phyloP scores from a whole-genome alignment of 1,284 basidiomycete genomes.

The Golubevia pallescens region DNA sequence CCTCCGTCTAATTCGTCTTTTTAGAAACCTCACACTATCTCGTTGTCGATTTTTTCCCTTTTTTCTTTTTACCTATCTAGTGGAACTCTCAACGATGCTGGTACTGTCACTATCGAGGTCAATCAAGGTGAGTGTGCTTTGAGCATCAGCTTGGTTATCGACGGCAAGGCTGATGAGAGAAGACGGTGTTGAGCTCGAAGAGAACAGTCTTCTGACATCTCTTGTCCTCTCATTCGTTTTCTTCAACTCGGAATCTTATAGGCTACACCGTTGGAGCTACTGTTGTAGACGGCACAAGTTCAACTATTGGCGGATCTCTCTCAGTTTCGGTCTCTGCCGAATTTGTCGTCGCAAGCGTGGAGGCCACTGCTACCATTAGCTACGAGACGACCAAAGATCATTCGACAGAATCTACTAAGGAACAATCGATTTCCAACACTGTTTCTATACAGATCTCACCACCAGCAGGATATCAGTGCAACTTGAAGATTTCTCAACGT shows the following conservation, averaged over 20 bases:
- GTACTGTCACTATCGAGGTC: background rate
- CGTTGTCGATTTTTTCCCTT: too few species aligned
- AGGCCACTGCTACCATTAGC: background rate
- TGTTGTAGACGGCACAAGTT: background rate
- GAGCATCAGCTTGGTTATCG: too few species aligned
- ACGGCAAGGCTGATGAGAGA: too few species aligned
- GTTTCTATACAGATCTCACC: background rate
- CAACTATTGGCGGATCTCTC: background rate
- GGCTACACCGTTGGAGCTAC: background rate
- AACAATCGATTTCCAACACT: background rate
- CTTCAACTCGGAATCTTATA: too few species aligned
- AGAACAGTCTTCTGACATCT: too few species aligned
- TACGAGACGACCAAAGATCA: background rate
- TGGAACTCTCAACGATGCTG: background rate
- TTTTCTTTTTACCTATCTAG: too few species aligned
- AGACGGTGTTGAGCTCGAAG: too few species aligned
- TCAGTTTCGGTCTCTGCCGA: background rate
- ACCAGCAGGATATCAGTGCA: background rate
- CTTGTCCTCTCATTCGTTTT: too few species aligned
- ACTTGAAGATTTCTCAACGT: background rate
- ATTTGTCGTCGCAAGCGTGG: background rate
- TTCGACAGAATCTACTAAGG: background rate
- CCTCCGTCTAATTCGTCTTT: too few species aligned
- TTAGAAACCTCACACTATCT: too few species aligned
- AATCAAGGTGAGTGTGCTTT: background rate